These are phyloP conservation scores for Intubia oerlemansii DNA, from an alignment of 2,329 filamentous ascomycete species.

Conservation along the genomic window DNA sequence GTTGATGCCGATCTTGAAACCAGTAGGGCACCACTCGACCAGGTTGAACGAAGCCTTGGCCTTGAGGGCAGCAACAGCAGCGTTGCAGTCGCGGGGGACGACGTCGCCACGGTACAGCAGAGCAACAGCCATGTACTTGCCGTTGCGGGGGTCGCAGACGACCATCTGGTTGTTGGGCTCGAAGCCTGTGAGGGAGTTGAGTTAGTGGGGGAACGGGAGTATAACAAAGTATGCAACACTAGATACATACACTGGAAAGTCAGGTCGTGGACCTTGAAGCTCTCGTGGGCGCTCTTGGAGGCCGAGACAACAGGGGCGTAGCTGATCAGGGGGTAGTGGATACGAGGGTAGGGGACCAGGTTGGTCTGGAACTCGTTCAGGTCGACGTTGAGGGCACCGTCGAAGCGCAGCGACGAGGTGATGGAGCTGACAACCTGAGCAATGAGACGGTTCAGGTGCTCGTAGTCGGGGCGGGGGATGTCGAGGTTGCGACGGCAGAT, in stretches of 20 bases:
- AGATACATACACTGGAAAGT: conserved; percentile 45
- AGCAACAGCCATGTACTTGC: conserved; percentile 58
- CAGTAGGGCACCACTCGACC: conserved; percentile 56
- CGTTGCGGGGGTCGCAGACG: conserved; percentile 51
- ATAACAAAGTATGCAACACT: background rate
- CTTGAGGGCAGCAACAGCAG: conserved; percentile 45
- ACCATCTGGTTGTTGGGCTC: conserved; percentile 67
- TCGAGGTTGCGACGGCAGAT: conserved; percentile 54
- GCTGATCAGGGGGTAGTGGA: conserved; percentile 54
- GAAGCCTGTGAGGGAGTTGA: conserved; percentile 35
- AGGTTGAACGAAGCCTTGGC: conserved; percentile 53
- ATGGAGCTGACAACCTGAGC: conserved; percentile 57
- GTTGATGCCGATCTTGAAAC: conserved; percentile 59
- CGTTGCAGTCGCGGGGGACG: conserved; percentile 47
- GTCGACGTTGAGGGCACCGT: conserved; percentile 52
- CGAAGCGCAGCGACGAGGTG: conserved; percentile 50
- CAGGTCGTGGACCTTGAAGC: conserved; percentile 65
- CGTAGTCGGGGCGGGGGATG: conserved; percentile 45
- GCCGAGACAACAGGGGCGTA: conserved; percentile 52
- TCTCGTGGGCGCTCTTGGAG: conserved; percentile 64
- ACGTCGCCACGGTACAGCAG: conserved; percentile 53
- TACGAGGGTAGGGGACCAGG: conserved; percentile 51
- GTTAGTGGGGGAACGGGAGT: background rate
- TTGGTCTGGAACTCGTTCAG: conserved; percentile 64
- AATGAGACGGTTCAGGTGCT: conserved; percentile 53